Base-by-base conservation (phyloP, 139 green algal genomes). In the Closterium sp. region DNA sequence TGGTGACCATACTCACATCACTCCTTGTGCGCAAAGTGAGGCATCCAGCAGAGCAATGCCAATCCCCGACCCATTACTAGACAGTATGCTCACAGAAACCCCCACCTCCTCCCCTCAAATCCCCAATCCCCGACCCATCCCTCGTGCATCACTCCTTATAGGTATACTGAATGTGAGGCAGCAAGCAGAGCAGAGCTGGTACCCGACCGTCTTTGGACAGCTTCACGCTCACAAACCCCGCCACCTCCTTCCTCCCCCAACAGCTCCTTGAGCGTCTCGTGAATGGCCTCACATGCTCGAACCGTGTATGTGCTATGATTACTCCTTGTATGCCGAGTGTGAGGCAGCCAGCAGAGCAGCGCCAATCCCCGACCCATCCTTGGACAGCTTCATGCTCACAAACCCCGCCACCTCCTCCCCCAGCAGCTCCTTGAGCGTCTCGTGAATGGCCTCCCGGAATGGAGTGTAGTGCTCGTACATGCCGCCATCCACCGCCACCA, bases 391-490 rank as follows among this genome's bases (percentile, higher is more conserved):
- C 28, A 92, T 23, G 38, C 28, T 38, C 23, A 92, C 32, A 31
- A 90, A 31, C 10, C 64, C 88, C 28, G 33, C 28, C n/a, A 84
- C 88, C 33, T 90, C 83, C 5, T 90, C 66, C 7, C 89, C 89
- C 38, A 92, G 89, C 31, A 92, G 31, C 85, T 92, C 31, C 23
- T 33, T 31, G 36, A 92, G 25, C 28, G 89, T 43, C 31, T n/a
- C 19, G 81, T 90, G 83, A 86, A 92, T 90, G 25, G 9, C 25
- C 16, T 90, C 55, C 2, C 89, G 38, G 4, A 90, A 92, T 8
- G n/a, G 16, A 28, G 89, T 31, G 89, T 92, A 92, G 36, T 92
- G 83, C 81, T 92, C 89, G 33, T 90, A 92, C 21, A 92, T 86
- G 33, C 89, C 89, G 28, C 89, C 89, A 28, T 92, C 89, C 31